Evolutionary conservation across 352 stramenopile genomes (phyloP).

Genomic region (Globisporangium middletonii): DNA sequence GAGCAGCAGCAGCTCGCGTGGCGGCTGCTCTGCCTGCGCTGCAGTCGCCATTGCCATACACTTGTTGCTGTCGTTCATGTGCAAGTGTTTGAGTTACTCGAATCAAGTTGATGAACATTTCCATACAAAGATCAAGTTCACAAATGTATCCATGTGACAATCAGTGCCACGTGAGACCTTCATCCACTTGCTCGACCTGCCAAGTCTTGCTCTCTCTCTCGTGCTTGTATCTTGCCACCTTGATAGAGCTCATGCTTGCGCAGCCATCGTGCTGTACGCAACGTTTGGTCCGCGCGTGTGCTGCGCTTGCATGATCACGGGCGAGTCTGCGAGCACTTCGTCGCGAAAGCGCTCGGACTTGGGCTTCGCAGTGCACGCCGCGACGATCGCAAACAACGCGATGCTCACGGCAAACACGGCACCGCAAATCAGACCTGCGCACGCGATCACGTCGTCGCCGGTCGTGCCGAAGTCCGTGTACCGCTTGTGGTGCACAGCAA

Average conservation of each 20-base stretch:
- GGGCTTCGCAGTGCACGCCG: slow-evolving; percentile 11
- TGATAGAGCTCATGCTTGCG: slow-evolving; percentile 3
- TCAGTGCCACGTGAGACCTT: no score
- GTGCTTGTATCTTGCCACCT: no score
- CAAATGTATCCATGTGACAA: no score
- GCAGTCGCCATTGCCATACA: no score
- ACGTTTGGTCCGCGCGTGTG: slow-evolving; percentile 1
- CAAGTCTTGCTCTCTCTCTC: neutral
- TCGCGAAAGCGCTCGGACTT: neutral
- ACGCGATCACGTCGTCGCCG: slow-evolving; percentile 27
- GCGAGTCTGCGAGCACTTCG: slow-evolving; percentile 12
- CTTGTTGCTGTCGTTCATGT: neutral
- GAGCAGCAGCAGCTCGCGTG: slow-evolving; percentile 19
- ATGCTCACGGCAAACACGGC: slow-evolving; percentile 26
- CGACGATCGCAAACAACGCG: slow-evolving; percentile 23
- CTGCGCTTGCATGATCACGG: slow-evolving; percentile 1
- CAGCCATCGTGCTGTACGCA: slow-evolving; percentile 14
- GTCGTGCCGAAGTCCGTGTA: slow-evolving; percentile 61
- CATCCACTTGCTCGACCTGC: no score
- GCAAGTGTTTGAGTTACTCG: no score
- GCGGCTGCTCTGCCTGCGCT: neutral
- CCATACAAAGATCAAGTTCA: no score
- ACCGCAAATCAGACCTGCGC: slow-evolving; percentile 30
- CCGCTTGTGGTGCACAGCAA: slow-evolving; percentile 31
- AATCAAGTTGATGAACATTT: no score